Base-by-base conservation (phyloP, 2,329 filamentous ascomycete species). In the Paecilomyces variotii region DNA sequence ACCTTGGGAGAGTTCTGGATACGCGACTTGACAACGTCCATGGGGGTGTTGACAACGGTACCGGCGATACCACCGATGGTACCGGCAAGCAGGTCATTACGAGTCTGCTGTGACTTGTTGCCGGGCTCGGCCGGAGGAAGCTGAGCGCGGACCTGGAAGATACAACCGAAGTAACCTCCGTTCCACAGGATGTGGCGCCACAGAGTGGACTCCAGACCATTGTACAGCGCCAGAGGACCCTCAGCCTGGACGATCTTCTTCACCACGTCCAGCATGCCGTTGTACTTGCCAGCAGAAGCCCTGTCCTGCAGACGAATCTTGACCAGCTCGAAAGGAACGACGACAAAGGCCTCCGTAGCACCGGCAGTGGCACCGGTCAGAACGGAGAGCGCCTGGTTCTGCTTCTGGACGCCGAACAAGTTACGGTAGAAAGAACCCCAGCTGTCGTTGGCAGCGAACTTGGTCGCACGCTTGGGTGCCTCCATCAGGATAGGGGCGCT, bases 291-390 rank as follows among this genome's bases (percentile, higher is more conserved):
- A 50, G 93, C 91, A 55, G 91, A 94, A 14, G 93, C 91, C 78
- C 90, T 91, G 80, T 99, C 94, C 76, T 99, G 94, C 53, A 99
- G 84, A 65, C 94, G 88, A 73, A 99, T 99, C 85, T 99, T 99
- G 82, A 99, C 88, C 60, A 97, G 85, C 81, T 97, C 94, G 75
- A 99, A 99, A 55, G 94, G 94, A 32, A 99, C 94, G 61, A 99
- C 94, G 65, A 97, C 92, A 73, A 99, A 94, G 56, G 93, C 83
- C 78, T 99, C 94, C 59, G 93, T 97, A 35, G 93, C 94, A 74
- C 94, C 94, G 60, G 94, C 94, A 26, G 91, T 90, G 34, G 94
- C 94, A 67, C 94, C 94, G 3, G 94, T 99, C 56, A 99, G 84
- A 64, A 97, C 85, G 26, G 94, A 96, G 60, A 99, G 85, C 1